Evolutionary conservation across 2,329 filamentous ascomycete species (phyloP), one percentile per base, ranked within the genome.

Genomic region (Erysiphe pulchra): DNA sequence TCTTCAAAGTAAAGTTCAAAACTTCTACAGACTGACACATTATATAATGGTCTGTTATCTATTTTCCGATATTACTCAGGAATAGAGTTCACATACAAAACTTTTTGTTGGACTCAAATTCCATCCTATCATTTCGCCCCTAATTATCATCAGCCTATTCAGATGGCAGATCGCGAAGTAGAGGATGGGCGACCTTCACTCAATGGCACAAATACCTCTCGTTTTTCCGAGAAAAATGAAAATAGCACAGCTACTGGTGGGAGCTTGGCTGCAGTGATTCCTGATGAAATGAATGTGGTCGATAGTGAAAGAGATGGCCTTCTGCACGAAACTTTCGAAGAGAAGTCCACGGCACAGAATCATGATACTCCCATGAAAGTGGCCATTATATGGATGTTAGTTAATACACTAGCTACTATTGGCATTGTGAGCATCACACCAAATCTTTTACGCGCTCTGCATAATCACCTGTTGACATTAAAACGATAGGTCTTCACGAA

Each of bases 381-480:
- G 36, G 60, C 64, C 4, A 47, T 69, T 17, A 57, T 67, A 45
- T 77, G 73, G 73, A 75, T 75, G 59, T 52, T 61, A 37, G 62
- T 76, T 53, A 77, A 77, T 55, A 76, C 71, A 14, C 49, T 76
- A 50, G 71, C 73, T 2, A 77, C 73, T 0, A 69, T 77, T 47
- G 69, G 70, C 42, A 77, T 77, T 54, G 73, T 75, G 62, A 55
- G 66, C 58, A 16, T 56, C 24, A 17, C 14, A 37, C 18, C 1
- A 40, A 43, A 37, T 16, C 47, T 18, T 32, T 32, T 17, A 44
- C 14, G 10, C 20, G 7, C 24, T 28, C 33, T 13, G 5, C n/a
- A 34, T 14, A 4, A 34, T 11, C n/a, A 14, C 12, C 31, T 4
- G 6, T 37, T 11, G 28, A 17, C 18, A 46, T 47, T 45, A 48